These are phyloP conservation scores for Lunasporangiospora selenospora DNA, from an alignment of 192 early-diverging fungal genomes.

Conservation along the genomic window DNA sequence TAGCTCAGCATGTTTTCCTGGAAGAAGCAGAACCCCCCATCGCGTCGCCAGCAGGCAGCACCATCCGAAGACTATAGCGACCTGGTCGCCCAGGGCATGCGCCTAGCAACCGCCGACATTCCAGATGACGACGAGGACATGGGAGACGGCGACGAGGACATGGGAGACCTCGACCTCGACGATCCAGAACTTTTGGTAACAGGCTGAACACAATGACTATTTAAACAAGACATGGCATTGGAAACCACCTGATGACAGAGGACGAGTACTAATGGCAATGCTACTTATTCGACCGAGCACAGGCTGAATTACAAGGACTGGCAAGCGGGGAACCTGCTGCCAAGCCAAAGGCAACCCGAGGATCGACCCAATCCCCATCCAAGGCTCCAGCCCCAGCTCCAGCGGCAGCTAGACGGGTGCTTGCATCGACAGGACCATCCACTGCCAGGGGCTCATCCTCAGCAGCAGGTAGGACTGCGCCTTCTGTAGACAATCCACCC, in stretches of 20 bases:
- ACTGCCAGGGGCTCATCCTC: not conserved
- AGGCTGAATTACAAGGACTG: slow-evolving; percentile 58
- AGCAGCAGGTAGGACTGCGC: too few species aligned
- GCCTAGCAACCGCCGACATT: slow-evolving; percentile 38
- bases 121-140: slow-evolving; percentile 23
- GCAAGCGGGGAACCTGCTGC: slow-evolving; percentile 24
- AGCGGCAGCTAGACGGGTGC: not conserved
- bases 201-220: not conserved
- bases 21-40: slow-evolving; percentile 50
- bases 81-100: slow-evolving; percentile 36
- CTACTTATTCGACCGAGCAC: not conserved
- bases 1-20: slow-evolving; percentile 31
- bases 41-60: slow-evolving; percentile 20
- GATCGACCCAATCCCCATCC: slow-evolving; percentile 3
- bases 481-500: not conserved
- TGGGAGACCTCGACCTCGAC: slow-evolving; percentile 52
- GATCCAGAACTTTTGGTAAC: slow-evolving; percentile 63
- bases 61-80: slow-evolving; percentile 23
- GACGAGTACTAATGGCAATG: too few species aligned
- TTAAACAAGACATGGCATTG: too few species aligned
- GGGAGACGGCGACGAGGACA: slow-evolving; percentile 29
- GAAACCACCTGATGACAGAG: too few species aligned
- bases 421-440: slow-evolving; percentile 8
- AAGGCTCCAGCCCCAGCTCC: slow-evolving; percentile 11
- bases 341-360: slow-evolving; percentile 14